Evolutionary conservation across 2,329 filamentous ascomycete genomes (phyloP).

Genomic region (Phaeosphaeriaceae sp.): DNA sequence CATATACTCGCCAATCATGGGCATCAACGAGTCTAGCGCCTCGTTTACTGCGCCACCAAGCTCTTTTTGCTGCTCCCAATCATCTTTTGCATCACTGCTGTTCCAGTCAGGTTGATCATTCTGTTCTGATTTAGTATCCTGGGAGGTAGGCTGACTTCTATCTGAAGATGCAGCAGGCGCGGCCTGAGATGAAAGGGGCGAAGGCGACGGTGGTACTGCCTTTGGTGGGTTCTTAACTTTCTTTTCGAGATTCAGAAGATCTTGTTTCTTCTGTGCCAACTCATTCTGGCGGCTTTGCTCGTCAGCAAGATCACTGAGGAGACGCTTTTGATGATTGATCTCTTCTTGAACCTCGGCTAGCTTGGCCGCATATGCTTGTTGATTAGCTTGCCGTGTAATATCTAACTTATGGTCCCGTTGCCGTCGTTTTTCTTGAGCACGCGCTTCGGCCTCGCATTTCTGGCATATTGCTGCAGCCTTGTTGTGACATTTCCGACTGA

Average conservation of each 20-base stretch:
- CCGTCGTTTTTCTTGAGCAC: slow-evolving; percentile 52
- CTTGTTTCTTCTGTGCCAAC: slow-evolving; percentile 55
- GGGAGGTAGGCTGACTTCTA: not conserved
- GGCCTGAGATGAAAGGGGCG: not conserved
- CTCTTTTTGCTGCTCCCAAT: slow-evolving; percentile 69
- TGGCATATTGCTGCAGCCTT: slow-evolving; percentile 51
- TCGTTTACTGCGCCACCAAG: slow-evolving; percentile 58
- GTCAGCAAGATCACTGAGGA: slow-evolving; percentile 53
- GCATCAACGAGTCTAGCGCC: slow-evolving; percentile 69
- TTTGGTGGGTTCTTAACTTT: slow-evolving; percentile 9
- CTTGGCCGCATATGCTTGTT: slow-evolving; percentile 54
- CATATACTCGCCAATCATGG: slow-evolving; percentile 64
- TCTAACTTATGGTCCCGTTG: slow-evolving; percentile 61
- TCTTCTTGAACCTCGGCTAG: slow-evolving; percentile 62
- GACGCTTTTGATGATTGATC: slow-evolving; percentile 56
- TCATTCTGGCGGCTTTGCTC: slow-evolving; percentile 53
- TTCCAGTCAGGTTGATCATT: slow-evolving; percentile 13
- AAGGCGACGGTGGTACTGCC: not conserved
- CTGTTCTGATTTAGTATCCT: not conserved
- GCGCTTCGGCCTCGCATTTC: slow-evolving; percentile 60
- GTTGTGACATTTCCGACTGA: slow-evolving; percentile 56
- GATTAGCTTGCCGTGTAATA: slow-evolving; percentile 51
- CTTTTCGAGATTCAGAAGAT: slow-evolving; percentile 53
- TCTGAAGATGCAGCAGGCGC: not conserved
- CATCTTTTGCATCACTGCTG: slow-evolving; percentile 46